phyloP scores from a whole-genome alignment of 2,329 filamentous ascomycete genomes.

The Paradendryphiella salina region DNA sequence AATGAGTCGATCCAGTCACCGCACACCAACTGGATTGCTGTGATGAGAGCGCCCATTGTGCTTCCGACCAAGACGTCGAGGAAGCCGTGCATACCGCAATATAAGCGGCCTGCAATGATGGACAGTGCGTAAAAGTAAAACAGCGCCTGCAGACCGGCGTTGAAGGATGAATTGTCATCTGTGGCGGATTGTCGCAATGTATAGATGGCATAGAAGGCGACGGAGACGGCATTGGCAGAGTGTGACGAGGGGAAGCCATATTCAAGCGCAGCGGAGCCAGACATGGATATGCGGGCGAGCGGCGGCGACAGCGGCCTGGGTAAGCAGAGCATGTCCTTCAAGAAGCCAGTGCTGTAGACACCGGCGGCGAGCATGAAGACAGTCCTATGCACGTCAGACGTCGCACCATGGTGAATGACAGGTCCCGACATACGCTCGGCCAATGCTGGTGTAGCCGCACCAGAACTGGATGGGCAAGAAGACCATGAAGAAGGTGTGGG shows the following conservation, averaged over 20 bases:
- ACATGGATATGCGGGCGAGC: slow-evolving; percentile 94
- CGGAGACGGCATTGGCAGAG: slow-evolving; percentile 94
- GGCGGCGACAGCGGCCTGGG: slow-evolving; percentile 91
- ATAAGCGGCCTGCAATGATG: slow-evolving; percentile 87
- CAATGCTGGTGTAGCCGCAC: slow-evolving; percentile 85
- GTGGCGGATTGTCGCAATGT: slow-evolving; percentile 69
- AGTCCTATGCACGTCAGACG: slow-evolving; percentile 37
- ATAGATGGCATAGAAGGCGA: slow-evolving; percentile 81
- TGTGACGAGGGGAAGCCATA: slow-evolving; percentile 98
- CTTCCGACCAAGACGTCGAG: slow-evolving; percentile 85
- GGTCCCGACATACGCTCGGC: slow-evolving; percentile 71
- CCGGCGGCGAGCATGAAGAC: slow-evolving; percentile 67
- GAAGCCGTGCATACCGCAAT: slow-evolving; percentile 99
- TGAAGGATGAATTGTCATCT: slow-evolving; percentile 61
- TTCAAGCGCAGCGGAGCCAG: slow-evolving; percentile 88
- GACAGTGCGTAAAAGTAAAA: slow-evolving; percentile 86
- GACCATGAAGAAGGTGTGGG: slow-evolving; percentile 98
- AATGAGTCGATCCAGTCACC: slow-evolving; percentile 68
- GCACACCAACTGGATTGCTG: slow-evolving; percentile 58
- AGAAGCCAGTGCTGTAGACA: slow-evolving; percentile 75
- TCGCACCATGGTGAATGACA: slow-evolving; percentile 8
- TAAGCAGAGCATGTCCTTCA: slow-evolving; percentile 92
- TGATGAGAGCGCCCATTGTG: slow-evolving; percentile 69
- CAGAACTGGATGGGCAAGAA: slow-evolving; percentile 93
- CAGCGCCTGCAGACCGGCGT: slow-evolving; percentile 65